These are phyloP conservation scores for Haematococcus lacustris DNA, from an alignment of 139 green algal species.

Conservation along the genomic window DNA sequence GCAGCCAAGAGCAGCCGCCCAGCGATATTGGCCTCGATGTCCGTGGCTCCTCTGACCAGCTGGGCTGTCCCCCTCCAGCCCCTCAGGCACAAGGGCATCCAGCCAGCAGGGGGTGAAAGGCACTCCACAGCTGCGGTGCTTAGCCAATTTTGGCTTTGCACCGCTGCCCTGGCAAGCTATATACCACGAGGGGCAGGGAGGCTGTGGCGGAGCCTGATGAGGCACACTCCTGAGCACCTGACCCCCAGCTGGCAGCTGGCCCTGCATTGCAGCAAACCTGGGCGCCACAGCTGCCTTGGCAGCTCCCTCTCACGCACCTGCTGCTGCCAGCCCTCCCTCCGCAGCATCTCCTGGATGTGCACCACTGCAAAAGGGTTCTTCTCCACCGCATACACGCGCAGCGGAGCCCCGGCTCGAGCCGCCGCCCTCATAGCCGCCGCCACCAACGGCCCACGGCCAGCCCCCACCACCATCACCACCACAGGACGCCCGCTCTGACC, in stretches of 20 bases:
- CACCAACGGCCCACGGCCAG: constrained; percentile 89
- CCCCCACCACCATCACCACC: constrained; percentile 88
- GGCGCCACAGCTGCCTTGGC: constrained; percentile 17
- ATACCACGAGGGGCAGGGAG: too few relatives aligned
- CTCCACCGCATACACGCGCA: constrained; percentile 91
- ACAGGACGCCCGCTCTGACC: too few relatives aligned
- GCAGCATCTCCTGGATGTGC: constrained; percentile 73
- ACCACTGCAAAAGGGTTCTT: constrained; percentile 98
- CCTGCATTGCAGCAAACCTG: not conserved
- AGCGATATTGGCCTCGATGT: too few relatives aligned
- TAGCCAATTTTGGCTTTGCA: too few relatives aligned
- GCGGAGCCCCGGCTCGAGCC: constrained; percentile 16
- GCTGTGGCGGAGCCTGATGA: too few relatives aligned
- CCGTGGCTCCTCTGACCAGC: not conserved
- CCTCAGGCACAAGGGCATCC: too few relatives aligned
- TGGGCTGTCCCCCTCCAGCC: too few relatives aligned
- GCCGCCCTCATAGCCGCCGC: constrained; percentile 56
- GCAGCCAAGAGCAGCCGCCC: not conserved
- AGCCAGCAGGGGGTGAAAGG: not conserved
- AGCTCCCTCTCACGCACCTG: constrained; percentile 63
- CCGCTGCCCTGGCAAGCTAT: too few relatives aligned
- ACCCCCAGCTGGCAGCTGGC: too few relatives aligned
- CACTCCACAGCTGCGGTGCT: too few relatives aligned
- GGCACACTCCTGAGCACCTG: not conserved
- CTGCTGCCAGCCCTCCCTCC: constrained; percentile 54